phyloP scores from a whole-genome alignment of 106 monocot genomes.

The Hemerocallis citrina region DNA sequence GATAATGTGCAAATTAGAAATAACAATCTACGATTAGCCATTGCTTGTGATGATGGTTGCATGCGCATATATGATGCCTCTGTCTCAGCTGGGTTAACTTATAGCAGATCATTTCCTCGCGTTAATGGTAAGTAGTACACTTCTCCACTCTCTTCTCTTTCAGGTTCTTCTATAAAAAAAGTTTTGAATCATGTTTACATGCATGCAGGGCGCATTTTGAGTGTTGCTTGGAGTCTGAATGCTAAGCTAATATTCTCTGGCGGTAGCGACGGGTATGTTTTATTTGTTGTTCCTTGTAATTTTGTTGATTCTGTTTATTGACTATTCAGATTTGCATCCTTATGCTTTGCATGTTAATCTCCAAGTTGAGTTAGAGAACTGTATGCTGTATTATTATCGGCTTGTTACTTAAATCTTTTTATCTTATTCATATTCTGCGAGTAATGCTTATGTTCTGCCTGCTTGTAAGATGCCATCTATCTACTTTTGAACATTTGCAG shows the following conservation, averaged over 20 bases:
- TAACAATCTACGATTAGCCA: constrained; percentile 40
- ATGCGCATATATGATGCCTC: constrained; percentile 54
- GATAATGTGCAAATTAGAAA: constrained; percentile 13
- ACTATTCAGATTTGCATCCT: neutral
- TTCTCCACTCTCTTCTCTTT: neutral
- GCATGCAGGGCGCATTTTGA: constrained; percentile 63
- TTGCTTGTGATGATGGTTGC: constrained; percentile 97
- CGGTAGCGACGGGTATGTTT: constrained; percentile 89
- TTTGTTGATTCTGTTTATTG: neutral
- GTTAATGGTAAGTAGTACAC: constrained; percentile 61
- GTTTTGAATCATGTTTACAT: neutral
- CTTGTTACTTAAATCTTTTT: neutral
- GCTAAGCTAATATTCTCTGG: constrained; percentile 75
- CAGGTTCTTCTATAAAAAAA: neutral
- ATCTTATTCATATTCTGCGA: neutral
- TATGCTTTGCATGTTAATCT: neutral
- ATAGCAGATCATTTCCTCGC: constrained; percentile 71
- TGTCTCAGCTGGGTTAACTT: constrained; percentile 49
- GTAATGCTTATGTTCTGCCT: neutral
- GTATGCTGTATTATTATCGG: neutral
- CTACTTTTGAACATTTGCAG: constrained; percentile 24
- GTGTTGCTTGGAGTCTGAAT: constrained; percentile 90
- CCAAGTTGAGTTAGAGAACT: neutral
- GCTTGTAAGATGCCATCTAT: neutral
- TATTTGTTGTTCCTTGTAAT: neutral